Conservation (phyloP, 192 early-diverging fungal species). For the Pilaira anomala region DNA sequence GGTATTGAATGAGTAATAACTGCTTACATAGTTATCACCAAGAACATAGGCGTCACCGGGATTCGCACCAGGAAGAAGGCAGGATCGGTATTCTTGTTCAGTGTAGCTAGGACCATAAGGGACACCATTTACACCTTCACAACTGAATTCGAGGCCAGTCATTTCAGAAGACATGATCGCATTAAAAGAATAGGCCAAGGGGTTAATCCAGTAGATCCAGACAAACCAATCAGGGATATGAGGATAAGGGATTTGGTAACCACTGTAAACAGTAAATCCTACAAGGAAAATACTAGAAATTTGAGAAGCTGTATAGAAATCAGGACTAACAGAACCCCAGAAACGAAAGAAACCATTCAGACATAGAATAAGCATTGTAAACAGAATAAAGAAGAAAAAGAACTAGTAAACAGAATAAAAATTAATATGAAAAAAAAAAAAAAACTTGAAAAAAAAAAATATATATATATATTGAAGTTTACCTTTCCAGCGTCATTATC, state of each 20-base stretch:
- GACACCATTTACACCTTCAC: slow-evolving; percentile 26
- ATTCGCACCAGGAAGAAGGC: slow-evolving; percentile 58
- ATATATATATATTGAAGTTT: slow-evolving; percentile 14
- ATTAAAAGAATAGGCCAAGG: slow-evolving; percentile 56
- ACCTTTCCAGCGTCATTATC: slow-evolving; percentile 50
- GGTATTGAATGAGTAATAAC: slow-evolving; percentile 52
- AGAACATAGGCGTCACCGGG: slow-evolving; percentile 53
- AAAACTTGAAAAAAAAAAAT: slow-evolving; percentile 20
- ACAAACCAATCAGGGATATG: slow-evolving; percentile 59
- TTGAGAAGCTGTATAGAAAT: slow-evolving; percentile 51
- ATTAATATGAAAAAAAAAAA: slow-evolving; percentile 51
- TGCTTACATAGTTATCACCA: slow-evolving; percentile 58
- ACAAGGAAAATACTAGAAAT: slow-evolving; percentile 52
- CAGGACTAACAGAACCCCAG: slow-evolving; percentile 47
- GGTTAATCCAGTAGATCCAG: slow-evolving; percentile 66
- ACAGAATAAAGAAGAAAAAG: slow-evolving; percentile 50
- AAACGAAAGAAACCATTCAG: slow-evolving; percentile 61
- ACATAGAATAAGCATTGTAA: slow-evolving; percentile 50
- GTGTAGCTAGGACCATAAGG: slow-evolving; percentile 38
- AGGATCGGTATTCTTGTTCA: slow-evolving; percentile 42
- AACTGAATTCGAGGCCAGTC: slow-evolving; percentile 45
- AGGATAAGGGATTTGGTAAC: slow-evolving; percentile 61
- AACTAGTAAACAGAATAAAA: slow-evolving; percentile 64
- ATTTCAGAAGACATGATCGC: slow-evolving; percentile 63
- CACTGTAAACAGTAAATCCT: slow-evolving; percentile 50